phyloP scores from a whole-genome alignment of 768 basidiomycete genomes.

The Boletus pseudo-olivaceus region DNA sequence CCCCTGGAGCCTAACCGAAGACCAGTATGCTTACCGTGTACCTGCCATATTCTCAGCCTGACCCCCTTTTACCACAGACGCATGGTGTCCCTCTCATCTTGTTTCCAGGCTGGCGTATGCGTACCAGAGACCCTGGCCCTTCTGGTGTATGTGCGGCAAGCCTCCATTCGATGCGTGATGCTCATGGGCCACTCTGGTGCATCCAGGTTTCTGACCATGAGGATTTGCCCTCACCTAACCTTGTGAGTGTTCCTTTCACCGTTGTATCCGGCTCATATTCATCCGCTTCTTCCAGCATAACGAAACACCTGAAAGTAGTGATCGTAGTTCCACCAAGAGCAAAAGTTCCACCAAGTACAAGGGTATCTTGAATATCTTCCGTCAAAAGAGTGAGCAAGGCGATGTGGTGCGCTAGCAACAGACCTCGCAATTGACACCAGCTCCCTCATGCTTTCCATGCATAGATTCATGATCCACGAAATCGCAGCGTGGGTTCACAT shows the following conservation, averaged over 20 bases:
- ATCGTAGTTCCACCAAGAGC: neutral
- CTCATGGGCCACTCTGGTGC: neutral
- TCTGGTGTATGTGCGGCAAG: neutral
- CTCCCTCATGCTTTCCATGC: neutral
- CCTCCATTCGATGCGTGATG: neutral
- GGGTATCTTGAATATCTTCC: neutral
- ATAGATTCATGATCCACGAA: neutral
- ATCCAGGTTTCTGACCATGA: neutral
- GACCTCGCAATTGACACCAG: neutral
- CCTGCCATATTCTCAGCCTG: neutral
- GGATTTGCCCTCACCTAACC: neutral
- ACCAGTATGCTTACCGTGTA: constrained; percentile 1
- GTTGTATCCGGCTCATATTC: neutral
- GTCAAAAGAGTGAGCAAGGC: neutral
- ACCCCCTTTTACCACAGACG: neutral
- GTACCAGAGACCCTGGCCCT: neutral
- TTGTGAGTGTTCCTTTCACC: neutral
- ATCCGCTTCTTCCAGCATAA: neutral
- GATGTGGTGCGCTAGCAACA: neutral
- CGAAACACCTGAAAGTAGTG: neutral
- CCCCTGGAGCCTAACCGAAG: constrained; percentile 12
- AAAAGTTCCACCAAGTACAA: neutral
- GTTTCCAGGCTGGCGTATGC: neutral
- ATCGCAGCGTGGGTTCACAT: constrained; percentile 4
- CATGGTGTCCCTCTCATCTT: neutral